Evolutionary conservation across 306 rosid species (phyloP), one percentile per base, ranked within the genome.

Genomic region (Pyrus pyrifolia): DNA sequence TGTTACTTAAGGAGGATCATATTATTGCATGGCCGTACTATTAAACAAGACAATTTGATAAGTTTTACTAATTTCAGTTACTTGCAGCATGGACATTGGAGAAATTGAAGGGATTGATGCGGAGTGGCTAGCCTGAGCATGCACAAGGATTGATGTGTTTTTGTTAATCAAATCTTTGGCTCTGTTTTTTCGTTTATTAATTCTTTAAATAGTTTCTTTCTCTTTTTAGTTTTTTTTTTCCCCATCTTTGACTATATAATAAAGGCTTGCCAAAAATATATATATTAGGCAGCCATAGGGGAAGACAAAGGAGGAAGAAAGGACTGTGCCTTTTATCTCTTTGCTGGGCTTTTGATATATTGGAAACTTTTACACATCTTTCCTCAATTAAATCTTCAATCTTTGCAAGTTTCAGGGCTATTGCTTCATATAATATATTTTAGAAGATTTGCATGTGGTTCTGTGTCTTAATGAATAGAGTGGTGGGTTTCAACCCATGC

Each of bases 91-190:
- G 91, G 98, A 92, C 65, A 88, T 89, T 74, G 96, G 90, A 87
- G 91, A 96, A 79, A 86, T 92, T 85, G 97, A 95, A 79, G 85
- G 87, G 59, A 77, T 92, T 82, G 96, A 87, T 75, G 96, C 83
- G 22, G 96, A 91, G 58, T 92, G 99, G 99, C 77, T 90, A 84
- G 84, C 87, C 18, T 92, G 89, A 84, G 86, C 85, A 45, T 91
- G 90, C 42, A 81, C 82, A 81, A 84, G 79, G 85, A 81, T 79
- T 79, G 61, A 75, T 81, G 75, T 70, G 76, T 83, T 55, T 79
- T 75, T 23, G 61, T 81, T 61, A 57, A 85, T 85, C 89, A 88
- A 79, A 87, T 85, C 78, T 85, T 79, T 68, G 84, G 89, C 76
- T 75, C 51, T 67, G 5, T 35, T 45, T 64, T 64, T 82, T 27